Percentiles rank a stretch among this genome's conserved stretches.
These are phyloP conservation scores for Jasminum sambac DNA, from an alignment of 257 asterid genomes.

Conservation along the genomic window DNA sequence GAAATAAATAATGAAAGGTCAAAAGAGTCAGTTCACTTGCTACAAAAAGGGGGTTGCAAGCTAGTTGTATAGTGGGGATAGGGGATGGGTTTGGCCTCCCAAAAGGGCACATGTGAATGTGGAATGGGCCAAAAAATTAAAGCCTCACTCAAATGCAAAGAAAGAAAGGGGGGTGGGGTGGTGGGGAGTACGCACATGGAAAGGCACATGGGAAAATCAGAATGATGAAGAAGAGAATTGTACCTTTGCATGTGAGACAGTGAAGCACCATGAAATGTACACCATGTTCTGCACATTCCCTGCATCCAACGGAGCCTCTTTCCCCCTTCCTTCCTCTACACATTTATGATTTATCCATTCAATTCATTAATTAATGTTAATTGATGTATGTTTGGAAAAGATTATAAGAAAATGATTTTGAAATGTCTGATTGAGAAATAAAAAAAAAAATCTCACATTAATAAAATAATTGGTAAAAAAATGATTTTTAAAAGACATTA, in stretches of 20 bases:
- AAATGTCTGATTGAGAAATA: no score
- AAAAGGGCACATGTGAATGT: conserved; percentile 63
- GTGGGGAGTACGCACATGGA: conserved; percentile 51
- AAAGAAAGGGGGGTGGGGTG: conserved; percentile 12
- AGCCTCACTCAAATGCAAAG: neutral
- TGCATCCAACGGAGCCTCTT: conserved; percentile 23
- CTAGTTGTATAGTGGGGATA: conserved; percentile 22
- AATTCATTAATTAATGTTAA: neutral
- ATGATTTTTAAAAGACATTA: no score
- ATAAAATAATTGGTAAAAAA: no score
- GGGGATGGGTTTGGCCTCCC: conserved; percentile 39
- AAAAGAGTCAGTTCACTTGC: conserved; percentile 26
- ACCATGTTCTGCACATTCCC: conserved; percentile 60
- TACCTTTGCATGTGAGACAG: conserved; percentile 56
- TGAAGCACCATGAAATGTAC: conserved; percentile 62
- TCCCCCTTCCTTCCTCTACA: conserved; percentile 8
- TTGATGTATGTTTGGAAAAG: no score
- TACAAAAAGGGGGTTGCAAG: conserved; percentile 2
- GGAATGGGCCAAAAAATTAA: conserved; percentile 46
- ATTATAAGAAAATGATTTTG: no score
- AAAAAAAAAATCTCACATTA: no score
- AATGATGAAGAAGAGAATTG: neutral
- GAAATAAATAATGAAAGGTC: conserved; percentile 20
- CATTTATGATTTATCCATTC: neutral
- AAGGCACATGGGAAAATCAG: conserved; percentile 48